Conservation (phyloP, 192 early-diverging fungal genomes). For the Mortierella antarctica region DNA sequence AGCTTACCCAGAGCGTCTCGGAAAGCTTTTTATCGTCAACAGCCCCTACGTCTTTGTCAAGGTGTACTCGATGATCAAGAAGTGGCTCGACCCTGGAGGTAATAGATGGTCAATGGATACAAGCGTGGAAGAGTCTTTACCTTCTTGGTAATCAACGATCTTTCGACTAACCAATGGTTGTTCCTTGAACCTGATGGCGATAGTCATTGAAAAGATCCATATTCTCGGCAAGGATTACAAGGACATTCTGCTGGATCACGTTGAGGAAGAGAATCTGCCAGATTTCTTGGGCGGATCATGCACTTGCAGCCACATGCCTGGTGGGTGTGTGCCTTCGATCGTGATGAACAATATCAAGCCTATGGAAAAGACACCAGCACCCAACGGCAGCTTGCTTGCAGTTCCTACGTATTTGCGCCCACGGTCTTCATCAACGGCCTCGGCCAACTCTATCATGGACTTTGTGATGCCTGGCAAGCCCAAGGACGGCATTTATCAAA, state of each 20-base stretch:
- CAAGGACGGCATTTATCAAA: constrained; percentile 49
- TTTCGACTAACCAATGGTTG: neutral
- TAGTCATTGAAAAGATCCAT: constrained; percentile 68
- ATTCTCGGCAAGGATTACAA: constrained; percentile 74
- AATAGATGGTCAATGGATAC: constrained; percentile 34
- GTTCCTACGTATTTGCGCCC: constrained; percentile 46
- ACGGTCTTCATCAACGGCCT: constrained; percentile 38
- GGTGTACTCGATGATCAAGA: constrained; percentile 82
- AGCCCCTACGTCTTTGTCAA: constrained; percentile 89
- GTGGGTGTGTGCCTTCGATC: constrained; percentile 58
- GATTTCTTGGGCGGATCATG: constrained; percentile 78
- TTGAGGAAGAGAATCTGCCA: constrained; percentile 75
- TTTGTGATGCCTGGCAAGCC: constrained; percentile 47
- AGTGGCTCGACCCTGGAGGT: constrained; percentile 82
- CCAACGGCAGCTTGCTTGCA: constrained; percentile 22
- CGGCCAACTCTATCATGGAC: constrained; percentile 50
- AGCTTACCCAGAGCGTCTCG: constrained; percentile 94
- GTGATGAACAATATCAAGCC: constrained; percentile 56
- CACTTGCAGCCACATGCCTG: constrained; percentile 78
- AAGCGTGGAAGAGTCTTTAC: too few relatives aligned
- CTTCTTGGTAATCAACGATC: neutral
- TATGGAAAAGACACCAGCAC: constrained; percentile 11
- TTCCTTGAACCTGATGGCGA: neutral
- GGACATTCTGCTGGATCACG: constrained; percentile 67
- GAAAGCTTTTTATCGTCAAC: constrained; percentile 94